phyloP scores from a whole-genome alignment of 2,329 filamentous ascomycete genomes.

The Alternaria novae-zelandiae region DNA sequence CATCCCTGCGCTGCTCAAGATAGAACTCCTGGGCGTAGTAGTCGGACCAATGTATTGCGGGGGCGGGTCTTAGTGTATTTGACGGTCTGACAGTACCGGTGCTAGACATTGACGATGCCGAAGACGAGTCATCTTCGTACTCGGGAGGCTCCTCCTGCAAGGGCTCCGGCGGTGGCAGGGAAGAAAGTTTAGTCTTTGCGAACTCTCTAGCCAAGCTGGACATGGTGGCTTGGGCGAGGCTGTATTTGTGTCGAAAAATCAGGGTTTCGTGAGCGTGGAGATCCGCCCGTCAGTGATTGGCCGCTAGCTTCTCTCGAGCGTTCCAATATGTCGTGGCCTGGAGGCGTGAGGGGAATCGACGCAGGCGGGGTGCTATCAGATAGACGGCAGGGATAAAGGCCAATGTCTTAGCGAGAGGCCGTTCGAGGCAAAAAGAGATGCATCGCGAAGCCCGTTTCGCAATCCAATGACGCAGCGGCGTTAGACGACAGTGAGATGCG shows the following conservation, averaged over 20 bases:
- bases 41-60: conserved; percentile 79
- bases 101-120: conserved; percentile 84
- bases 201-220: conserved; percentile 82
- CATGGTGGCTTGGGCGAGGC: conserved; percentile 58
- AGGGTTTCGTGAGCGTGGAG: conserved; percentile 4
- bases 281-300: conserved; percentile 15
- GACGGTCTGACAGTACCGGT: conserved; percentile 90
- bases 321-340: conserved; percentile 11
- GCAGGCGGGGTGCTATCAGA: conserved; percentile 10
- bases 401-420: conserved; percentile 11
- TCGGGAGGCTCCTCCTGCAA: conserved; percentile 56
- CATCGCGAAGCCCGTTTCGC: conserved; percentile 2
- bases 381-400: conserved; percentile 17
- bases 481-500: neutral
- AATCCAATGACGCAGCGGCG: conserved; percentile 3
- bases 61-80: conserved; percentile 66
- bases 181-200: conserved; percentile 74
- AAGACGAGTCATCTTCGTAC: conserved; percentile 58
- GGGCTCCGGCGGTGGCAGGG: conserved; percentile 62
- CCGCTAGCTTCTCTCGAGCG: conserved; percentile 2
- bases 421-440: neutral
- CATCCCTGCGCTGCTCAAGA: conserved; percentile 58
- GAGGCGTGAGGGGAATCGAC: conserved; percentile 7
- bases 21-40: conserved; percentile 91
- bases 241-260: conserved; percentile 5